A percentile compares a stretch with the other conserved stretches of the same genome.
phyloP scores from a whole-genome alignment of 2,329 filamentous ascomycete species.

The Epichloe coenophiala region DNA sequence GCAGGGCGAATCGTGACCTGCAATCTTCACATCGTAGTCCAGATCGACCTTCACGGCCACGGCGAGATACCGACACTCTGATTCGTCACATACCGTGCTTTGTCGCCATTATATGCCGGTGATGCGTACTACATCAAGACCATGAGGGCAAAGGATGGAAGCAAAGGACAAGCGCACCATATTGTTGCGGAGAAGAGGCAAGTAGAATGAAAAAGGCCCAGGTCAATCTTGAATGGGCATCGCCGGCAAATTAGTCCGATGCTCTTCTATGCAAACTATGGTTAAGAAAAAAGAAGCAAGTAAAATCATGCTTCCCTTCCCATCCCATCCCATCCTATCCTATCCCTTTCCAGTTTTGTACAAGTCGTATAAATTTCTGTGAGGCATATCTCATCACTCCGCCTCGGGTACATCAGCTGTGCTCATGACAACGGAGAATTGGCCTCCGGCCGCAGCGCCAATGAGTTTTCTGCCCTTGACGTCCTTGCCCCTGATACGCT shows the following conservation, averaged over 20 bases:
- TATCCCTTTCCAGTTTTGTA: background rate
- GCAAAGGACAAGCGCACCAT: slow-evolving; percentile 23
- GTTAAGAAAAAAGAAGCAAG: background rate
- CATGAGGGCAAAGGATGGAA: slow-evolving; percentile 10
- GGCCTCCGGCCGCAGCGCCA: slow-evolving; percentile 76
- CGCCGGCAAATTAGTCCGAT: background rate
- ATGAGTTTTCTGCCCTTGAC: slow-evolving; percentile 61
- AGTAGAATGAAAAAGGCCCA: background rate
- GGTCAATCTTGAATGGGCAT: background rate
- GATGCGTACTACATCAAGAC: slow-evolving; percentile 43
- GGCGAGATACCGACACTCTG: background rate
- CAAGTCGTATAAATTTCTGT: background rate
- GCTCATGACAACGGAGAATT: slow-evolving; percentile 57
- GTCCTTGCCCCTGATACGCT: slow-evolving; percentile 72
- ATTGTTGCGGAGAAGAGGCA: slow-evolving; percentile 30
- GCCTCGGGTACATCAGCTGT: slow-evolving; percentile 12
- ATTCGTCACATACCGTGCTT: slow-evolving; percentile 38
- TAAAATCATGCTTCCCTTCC: background rate
- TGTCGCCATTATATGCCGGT: slow-evolving; percentile 56
- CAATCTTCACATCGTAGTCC: too few relatives aligned
- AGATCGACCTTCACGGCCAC: slow-evolving; percentile 10
- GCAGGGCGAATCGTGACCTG: too few relatives aligned
- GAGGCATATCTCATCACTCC: background rate
- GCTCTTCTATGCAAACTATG: background rate
- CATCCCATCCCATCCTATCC: background rate